Base-by-base conservation (phyloP, 2,329 filamentous ascomycete species). In the Colletotrichum neosansevieriae region DNA sequence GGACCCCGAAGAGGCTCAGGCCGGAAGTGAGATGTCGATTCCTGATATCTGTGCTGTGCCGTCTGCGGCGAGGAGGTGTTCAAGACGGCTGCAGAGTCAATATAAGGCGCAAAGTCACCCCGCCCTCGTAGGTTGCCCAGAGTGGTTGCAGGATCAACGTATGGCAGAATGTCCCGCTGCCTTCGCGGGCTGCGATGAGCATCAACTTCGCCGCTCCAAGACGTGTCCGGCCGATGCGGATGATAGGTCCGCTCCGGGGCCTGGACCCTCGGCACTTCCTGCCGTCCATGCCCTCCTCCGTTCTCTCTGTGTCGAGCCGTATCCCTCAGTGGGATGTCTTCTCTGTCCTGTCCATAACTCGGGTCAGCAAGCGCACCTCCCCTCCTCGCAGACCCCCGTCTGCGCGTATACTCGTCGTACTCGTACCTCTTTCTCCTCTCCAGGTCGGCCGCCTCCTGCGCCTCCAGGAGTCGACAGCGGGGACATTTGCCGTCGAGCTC, bases 401-500 rank as follows among this genome's bases (percentile, higher is more conserved):
- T 17, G 24, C 24, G 49, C 29, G 19, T 4, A 21, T 38, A 24
- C 63, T 36, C 19, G 50, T 42, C 19, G 32, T 42, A n/a, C 24
- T 54, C 60, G 13, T 49, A 34, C 36, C 50, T 56, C 1, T 32
- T 13, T 5, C 34, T 44, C n/a, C 17, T 56, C 6, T 54, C 36
- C 11, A 44, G 47, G 19, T n/a, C 49, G 6, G 29, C 65, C 29
- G 29, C 45, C 9, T 56, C 51, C 49, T 49, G 45, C n/a, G 32
- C 42, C 34, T 44, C 47, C 11, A 47, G 32, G 42, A 63, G 40
- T 24, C 36, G 57, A 19, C 65, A 68, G 10, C 47, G 60, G 15
- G 60, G 60, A 11, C 65, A 68, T 21, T 38, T 45, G 32, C 47
- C 53, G 38, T 40, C 47, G 47, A 58, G n/a, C 36, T 51, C 51